phyloP scores from a whole-genome alignment of 805 yeast genomes.

The Kuraishia borneana region DNA sequence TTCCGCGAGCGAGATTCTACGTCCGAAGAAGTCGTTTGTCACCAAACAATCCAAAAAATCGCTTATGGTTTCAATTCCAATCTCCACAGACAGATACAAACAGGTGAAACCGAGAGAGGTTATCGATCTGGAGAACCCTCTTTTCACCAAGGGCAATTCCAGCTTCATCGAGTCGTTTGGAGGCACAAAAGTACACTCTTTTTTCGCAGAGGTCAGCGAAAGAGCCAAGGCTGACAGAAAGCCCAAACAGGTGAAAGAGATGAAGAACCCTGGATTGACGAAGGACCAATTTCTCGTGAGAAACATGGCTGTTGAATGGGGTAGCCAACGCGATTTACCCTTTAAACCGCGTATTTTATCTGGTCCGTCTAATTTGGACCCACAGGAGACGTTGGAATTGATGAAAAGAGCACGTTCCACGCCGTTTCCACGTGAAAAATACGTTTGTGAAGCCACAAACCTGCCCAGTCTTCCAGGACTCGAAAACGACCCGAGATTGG shows the following conservation, averaged over 20 bases:
- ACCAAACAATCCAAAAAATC: not conserved
- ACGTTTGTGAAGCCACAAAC: too few relatives aligned
- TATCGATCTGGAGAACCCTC: not conserved
- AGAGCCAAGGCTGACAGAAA: conserved; percentile 1
- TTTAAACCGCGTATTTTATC: not conserved
- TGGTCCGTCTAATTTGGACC: not conserved
- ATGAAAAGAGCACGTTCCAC: too few relatives aligned
- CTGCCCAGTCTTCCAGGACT: too few relatives aligned
- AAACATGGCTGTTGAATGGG: conserved; percentile 5
- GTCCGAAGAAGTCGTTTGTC: not conserved
- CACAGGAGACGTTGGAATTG: conserved; percentile 1
- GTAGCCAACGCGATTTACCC: conserved; percentile 1
- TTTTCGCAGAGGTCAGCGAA: not conserved
- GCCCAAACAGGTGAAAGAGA: conserved; percentile 9
- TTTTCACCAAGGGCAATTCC: not conserved
- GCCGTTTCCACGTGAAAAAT: too few relatives aligned
- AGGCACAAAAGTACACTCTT: not conserved
- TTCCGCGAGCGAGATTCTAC: not conserved
- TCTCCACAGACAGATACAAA: not conserved
- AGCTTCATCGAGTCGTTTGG: not conserved
- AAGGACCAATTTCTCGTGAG: conserved; percentile 22
- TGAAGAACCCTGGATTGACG: conserved; percentile 20
- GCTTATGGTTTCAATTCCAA: not conserved
- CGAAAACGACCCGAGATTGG: conserved; percentile 4
- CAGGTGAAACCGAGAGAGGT: not conserved